A percentile compares a stretch with the other conserved stretches of the same genome.
Evolutionary conservation across 345 rosid species (phyloP).

Genomic region (Schrenkiella parvula): DNA sequence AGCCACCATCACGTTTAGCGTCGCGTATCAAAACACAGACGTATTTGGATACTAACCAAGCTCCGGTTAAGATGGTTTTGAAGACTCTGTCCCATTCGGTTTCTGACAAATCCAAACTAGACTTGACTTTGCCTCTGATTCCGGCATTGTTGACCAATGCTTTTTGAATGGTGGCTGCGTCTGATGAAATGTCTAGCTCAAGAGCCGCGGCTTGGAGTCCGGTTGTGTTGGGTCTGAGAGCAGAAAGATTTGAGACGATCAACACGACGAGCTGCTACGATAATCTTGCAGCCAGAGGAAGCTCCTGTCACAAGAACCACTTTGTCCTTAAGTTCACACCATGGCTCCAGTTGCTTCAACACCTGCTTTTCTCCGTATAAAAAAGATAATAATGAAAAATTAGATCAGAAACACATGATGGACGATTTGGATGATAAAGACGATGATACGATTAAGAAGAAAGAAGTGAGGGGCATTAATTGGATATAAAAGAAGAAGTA

Average conservation of each 20-base stretch:
- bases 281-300: background rate
- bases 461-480: background rate
- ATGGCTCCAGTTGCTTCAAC: background rate
- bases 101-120: background rate
- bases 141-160: background rate
- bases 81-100: background rate
- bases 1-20: background rate
- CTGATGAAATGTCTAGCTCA: constrained; percentile 4
- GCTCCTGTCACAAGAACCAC: background rate
- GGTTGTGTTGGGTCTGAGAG: background rate
- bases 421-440: too few relatives aligned
- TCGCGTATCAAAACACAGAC: background rate
- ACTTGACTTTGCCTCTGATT: background rate
- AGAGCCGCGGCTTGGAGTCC: background rate
- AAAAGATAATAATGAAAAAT: too few relatives aligned
- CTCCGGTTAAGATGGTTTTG: background rate
- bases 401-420: background rate
- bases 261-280: background rate
- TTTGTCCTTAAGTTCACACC: background rate
- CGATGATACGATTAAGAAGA: too few relatives aligned
- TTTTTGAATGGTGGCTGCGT: background rate
- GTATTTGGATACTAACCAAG: background rate
- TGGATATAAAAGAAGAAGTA: background rate
- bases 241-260: background rate
- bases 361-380: background rate